Evolutionary conservation across 2,329 filamentous ascomycete genomes (phyloP).

Genomic region (Diaporthe amygdali): DNA sequence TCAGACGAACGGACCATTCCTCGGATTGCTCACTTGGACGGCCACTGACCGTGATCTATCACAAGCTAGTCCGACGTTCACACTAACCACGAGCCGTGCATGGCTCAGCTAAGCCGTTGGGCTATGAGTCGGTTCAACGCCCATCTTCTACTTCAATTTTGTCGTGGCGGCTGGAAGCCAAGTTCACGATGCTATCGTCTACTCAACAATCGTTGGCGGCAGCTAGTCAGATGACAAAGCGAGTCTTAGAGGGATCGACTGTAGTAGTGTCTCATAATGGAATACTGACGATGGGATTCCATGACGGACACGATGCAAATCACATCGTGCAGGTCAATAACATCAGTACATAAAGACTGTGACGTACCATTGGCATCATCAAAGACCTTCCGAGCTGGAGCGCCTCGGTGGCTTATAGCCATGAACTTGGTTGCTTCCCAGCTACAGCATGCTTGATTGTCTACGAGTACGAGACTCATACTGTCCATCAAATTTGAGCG

Average conservation of each 20-base stretch:
- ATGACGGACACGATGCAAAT: background rate
- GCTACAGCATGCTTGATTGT: background rate
- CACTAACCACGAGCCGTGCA: background rate
- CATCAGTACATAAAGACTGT: background rate
- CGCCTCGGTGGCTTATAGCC: background rate
- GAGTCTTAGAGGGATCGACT: background rate
- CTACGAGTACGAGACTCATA: no score
- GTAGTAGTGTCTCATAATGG: background rate
- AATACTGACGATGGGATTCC: background rate
- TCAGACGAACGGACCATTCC: constrained; percentile 1
- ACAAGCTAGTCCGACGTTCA: background rate
- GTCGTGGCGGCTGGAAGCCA: no score
- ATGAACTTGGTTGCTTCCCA: background rate
- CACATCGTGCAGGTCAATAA: no score
- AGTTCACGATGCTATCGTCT: background rate
- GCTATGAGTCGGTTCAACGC: background rate
- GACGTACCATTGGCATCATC: background rate
- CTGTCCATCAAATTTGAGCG: no score
- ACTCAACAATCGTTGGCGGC: background rate
- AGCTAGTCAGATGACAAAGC: background rate
- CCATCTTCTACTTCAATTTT: background rate
- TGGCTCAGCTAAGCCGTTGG: background rate
- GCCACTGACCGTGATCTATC: background rate
- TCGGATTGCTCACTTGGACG: background rate
- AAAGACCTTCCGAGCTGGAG: background rate